Evolutionary conservation across 345 rosid species (phyloP).

Genomic region (Clarkia xantiana): DNA sequence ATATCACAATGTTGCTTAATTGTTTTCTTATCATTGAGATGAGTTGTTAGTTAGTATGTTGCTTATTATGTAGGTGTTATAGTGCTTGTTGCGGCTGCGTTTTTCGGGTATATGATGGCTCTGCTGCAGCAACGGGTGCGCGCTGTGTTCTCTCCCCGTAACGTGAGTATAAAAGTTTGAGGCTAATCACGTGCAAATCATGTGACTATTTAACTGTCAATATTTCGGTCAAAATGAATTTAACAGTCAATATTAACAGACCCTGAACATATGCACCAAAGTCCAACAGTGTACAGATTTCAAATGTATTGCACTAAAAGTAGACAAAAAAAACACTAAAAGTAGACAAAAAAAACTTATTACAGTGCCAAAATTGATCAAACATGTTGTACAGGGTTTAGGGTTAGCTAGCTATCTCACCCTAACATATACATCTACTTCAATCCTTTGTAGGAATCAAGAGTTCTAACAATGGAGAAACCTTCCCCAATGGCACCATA

Average conservation of each 20-base stretch:
- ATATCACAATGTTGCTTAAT: background rate
- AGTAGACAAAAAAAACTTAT: no score
- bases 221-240: no score
- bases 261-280: no score
- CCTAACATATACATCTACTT: no score
- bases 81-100: conserved; percentile 57
- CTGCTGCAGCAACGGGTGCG: conserved; percentile 58
- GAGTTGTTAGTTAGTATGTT: conserved; percentile 4
- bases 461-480: conserved; percentile 24
- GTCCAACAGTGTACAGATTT: no score
- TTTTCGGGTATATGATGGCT: conserved; percentile 87
- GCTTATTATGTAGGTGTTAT: conserved; percentile 39
- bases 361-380: no score
- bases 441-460: conserved; percentile 20
- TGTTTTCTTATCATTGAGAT: background rate
- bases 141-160: conserved; percentile 38
- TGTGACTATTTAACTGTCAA: no score
- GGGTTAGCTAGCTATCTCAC: background rate
- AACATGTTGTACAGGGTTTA: background rate
- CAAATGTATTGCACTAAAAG: no score
- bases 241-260: no score
- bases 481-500: conserved; percentile 36
- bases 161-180: no score
- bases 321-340: no score
- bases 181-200: no score